A percentile compares a stretch with the other conserved stretches of the same genome.
Conservation (phyloP, 129 eudicot genomes). For the Apium graveolens region DNA sequence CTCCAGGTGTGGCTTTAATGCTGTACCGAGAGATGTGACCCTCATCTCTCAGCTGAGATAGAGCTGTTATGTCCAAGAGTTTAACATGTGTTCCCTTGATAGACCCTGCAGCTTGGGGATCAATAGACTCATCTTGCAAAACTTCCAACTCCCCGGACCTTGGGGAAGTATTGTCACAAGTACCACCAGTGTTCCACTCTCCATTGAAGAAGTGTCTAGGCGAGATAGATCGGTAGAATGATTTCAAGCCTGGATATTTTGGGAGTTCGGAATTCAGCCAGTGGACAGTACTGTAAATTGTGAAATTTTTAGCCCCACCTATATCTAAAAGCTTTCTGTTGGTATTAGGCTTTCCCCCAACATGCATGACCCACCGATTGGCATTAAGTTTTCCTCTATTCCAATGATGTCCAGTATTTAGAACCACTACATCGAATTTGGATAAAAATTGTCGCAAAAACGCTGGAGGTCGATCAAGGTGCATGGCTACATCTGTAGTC, state of each 20-base stretch:
- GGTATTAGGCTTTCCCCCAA: constrained; percentile 58
- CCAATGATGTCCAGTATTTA: constrained; percentile 93
- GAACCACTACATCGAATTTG: constrained; percentile 53
- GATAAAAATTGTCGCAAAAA: constrained; percentile 48
- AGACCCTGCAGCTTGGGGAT: constrained; percentile 55
- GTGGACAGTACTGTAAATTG: constrained; percentile 49
- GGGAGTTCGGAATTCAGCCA: constrained; percentile 67
- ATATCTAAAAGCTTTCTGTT: constrained; percentile 41
- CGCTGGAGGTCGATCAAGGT: constrained; percentile 76
- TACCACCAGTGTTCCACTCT: constrained; percentile 96
- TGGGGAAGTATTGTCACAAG: constrained; percentile 77
- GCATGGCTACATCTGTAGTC: constrained; percentile 55
- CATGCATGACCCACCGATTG: constrained; percentile 72
- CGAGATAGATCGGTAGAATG: constrained; percentile 70
- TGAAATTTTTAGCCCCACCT: constrained; percentile 56
- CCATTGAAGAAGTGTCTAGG: constrained; percentile 96
- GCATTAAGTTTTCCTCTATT: constrained; percentile 75
- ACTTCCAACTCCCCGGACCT: constrained; percentile 52
- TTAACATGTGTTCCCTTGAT: constrained; percentile 63
- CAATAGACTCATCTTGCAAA: constrained; percentile 47
- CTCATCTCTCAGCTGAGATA: constrained; percentile 85
- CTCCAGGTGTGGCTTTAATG: constrained; percentile 41
- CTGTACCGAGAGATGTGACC: constrained; percentile 53
- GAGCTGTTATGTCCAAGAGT: constrained; percentile 70
- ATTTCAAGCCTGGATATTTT: constrained; percentile 53